Evolutionary conservation across 2,329 filamentous ascomycete species (phyloP).

Genomic region (Colletotrichum sp.): DNA sequence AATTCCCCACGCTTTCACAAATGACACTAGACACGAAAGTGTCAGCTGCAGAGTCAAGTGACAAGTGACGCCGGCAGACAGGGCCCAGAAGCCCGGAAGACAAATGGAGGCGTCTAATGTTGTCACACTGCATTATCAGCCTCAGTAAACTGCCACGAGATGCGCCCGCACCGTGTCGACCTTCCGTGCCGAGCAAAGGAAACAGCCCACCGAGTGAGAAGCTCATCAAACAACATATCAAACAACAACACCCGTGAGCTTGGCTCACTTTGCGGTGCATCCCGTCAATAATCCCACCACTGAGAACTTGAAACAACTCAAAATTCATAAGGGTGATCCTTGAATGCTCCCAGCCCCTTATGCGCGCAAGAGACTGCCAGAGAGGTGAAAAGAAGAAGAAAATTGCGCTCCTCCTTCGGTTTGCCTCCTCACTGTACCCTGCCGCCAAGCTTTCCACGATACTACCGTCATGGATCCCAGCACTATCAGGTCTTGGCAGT

Average conservation of each 20-base stretch:
- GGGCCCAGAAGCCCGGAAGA: background rate
- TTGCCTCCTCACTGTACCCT: background rate
- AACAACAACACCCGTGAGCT: background rate
- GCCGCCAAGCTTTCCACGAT: slow-evolving; percentile 2
- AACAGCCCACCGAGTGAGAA: background rate
- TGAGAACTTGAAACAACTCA: background rate
- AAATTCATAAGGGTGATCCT: background rate
- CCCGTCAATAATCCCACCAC: background rate
- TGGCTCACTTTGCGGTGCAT: background rate
- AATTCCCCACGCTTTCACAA: background rate
- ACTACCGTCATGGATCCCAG: background rate
- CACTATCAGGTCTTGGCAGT: background rate
- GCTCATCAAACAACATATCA: background rate
- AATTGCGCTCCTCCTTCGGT: background rate
- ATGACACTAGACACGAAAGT: background rate
- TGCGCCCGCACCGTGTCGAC: background rate
- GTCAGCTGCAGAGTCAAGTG: background rate
- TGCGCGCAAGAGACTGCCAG: background rate
- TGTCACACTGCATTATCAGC: background rate
- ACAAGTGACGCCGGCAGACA: background rate
- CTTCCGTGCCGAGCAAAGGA: background rate
- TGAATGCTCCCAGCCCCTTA: background rate
- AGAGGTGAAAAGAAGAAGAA: background rate
- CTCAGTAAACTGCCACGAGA: background rate
- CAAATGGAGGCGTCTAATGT: background rate